A percentile compares a stretch with the other conserved stretches of the same genome.
These are phyloP conservation scores for Camelina hispida DNA, from an alignment of 345 rosid genomes.

Conservation along the genomic window DNA sequence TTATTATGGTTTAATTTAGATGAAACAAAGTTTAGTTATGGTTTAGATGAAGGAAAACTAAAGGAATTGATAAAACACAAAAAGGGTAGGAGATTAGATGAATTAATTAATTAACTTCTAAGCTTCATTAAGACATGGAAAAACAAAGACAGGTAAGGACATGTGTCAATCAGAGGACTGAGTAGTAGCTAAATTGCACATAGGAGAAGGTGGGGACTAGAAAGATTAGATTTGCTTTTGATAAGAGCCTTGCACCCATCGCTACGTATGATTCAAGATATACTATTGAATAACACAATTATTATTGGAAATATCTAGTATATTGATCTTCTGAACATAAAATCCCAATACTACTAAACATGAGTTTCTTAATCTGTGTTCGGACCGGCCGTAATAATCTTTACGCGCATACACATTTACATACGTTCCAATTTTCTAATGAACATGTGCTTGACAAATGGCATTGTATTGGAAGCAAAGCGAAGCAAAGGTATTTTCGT, in stretches of 20 bases:
- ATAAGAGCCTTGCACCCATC: slow-evolving; percentile 79
- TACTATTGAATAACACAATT: not conserved
- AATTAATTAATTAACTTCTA: slow-evolving; percentile 42
- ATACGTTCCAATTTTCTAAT: not conserved
- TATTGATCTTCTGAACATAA: no score
- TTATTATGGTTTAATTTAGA: no score
- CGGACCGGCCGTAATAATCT: not conserved
- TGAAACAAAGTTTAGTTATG: not conserved
- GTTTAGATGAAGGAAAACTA: not conserved
- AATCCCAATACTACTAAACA: not conserved
- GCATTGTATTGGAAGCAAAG: slow-evolving; percentile 62
- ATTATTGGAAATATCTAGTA: slow-evolving; percentile 9
- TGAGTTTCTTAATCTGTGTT: slow-evolving; percentile 14
- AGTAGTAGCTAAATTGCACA: slow-evolving; percentile 23
- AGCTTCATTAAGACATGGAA: slow-evolving; percentile 30
- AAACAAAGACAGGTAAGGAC: slow-evolving; percentile 20
- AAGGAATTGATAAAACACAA: slow-evolving; percentile 1
- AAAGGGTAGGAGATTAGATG: slow-evolving; percentile 10
- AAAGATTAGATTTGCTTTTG: slow-evolving; percentile 35
- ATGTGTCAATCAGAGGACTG: slow-evolving; percentile 31
- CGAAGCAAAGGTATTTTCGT: slow-evolving; percentile 47
- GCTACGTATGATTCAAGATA: slow-evolving; percentile 56
- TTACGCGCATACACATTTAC: slow-evolving; percentile 5
- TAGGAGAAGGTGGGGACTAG: slow-evolving; percentile 47
- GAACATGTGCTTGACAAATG: slow-evolving; percentile 25